Evolutionary conservation across 2,329 filamentous ascomycete species (phyloP).

Genomic region (Sordariomycetes sp.): DNA sequence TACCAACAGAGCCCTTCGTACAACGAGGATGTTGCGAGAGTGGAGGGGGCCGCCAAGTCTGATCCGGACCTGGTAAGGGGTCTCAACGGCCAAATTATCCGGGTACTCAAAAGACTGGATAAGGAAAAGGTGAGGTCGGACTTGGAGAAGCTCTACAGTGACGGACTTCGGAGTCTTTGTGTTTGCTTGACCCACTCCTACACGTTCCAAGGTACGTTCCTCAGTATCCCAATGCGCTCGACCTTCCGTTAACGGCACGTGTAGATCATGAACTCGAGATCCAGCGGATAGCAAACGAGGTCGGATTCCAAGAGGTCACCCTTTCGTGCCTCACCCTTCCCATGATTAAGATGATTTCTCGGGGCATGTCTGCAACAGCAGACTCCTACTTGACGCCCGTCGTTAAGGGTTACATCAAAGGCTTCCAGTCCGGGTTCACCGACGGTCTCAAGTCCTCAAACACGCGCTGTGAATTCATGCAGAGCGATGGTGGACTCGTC

Average conservation of each 20-base stretch:
- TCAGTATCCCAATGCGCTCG: slow-evolving; percentile 53
- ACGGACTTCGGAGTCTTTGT: slow-evolving; percentile 69
- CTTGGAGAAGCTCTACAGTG: slow-evolving; percentile 48
- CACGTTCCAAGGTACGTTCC: slow-evolving; percentile 2
- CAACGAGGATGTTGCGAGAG: slow-evolving; percentile 18
- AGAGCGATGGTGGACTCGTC: slow-evolving; percentile 41
- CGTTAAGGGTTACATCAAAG: background rate
- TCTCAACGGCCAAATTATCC: slow-evolving; percentile 57
- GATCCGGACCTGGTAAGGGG: slow-evolving; percentile 37
- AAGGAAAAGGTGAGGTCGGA: slow-evolving; percentile 41
- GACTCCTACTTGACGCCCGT: slow-evolving; percentile 29
- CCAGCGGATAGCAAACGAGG: background rate
- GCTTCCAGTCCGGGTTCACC: slow-evolving; percentile 17
- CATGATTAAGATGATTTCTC: slow-evolving; percentile 40
- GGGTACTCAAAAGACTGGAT: slow-evolving; percentile 51
- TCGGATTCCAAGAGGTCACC: background rate
- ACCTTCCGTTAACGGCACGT: background rate
- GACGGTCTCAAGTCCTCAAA: slow-evolving; percentile 14
- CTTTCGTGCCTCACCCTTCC: slow-evolving; percentile 16
- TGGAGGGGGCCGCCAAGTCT: slow-evolving; percentile 20
- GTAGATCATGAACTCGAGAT: background rate
- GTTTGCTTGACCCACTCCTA: slow-evolving; percentile 91
- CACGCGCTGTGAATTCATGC: slow-evolving; percentile 54
- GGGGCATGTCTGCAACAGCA: slow-evolving; percentile 27
- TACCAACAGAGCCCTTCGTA: slow-evolving; percentile 29